A percentile compares a stretch with the other conserved stretches of the same genome.
These are phyloP conservation scores for Diaporthe helianthi DNA, from an alignment of 2,329 filamentous ascomycete genomes.

Conservation along the genomic window DNA sequence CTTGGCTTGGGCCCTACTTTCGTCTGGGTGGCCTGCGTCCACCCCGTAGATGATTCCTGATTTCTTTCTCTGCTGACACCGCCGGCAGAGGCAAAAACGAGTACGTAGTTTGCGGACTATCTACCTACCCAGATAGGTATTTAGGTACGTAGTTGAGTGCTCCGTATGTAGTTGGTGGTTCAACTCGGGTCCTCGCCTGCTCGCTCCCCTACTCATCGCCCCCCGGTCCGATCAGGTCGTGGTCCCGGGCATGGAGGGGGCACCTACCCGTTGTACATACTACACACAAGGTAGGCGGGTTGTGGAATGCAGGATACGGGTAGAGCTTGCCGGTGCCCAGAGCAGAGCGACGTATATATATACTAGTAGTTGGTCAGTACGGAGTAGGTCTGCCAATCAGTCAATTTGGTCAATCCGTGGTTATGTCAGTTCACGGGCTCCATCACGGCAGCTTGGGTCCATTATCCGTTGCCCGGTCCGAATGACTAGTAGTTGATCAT, in stretches of 20 bases:
- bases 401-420: slow-evolving; percentile 27
- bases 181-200: background rate
- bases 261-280: slow-evolving; percentile 2
- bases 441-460: slow-evolving; percentile 26
- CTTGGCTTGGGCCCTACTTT: background rate
- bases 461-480: slow-evolving; percentile 27
- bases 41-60: background rate
- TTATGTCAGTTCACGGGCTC: slow-evolving; percentile 8
- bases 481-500: slow-evolving; percentile 22
- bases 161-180: too few species aligned
- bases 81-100: background rate
- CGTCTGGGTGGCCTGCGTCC: slow-evolving; percentile 3
- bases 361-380: background rate
- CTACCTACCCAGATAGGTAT: too few species aligned
- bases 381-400: background rate
- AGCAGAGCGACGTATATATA: background rate
- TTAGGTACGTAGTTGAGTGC: too few species aligned
- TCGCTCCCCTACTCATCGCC: background rate
- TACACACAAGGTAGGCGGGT: background rate
- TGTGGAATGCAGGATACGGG: slow-evolving; percentile 3
- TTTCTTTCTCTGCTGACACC: background rate
- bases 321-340: slow-evolving; percentile 9
- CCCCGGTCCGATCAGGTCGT: slow-evolving; percentile 10
- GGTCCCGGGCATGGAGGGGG: background rate
- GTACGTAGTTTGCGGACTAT: too few species aligned